Evolutionary conservation across 2,329 filamentous ascomycete species (phyloP), one percentile per base, ranked within the genome.

Genomic region (Monosporascus sp.): DNA sequence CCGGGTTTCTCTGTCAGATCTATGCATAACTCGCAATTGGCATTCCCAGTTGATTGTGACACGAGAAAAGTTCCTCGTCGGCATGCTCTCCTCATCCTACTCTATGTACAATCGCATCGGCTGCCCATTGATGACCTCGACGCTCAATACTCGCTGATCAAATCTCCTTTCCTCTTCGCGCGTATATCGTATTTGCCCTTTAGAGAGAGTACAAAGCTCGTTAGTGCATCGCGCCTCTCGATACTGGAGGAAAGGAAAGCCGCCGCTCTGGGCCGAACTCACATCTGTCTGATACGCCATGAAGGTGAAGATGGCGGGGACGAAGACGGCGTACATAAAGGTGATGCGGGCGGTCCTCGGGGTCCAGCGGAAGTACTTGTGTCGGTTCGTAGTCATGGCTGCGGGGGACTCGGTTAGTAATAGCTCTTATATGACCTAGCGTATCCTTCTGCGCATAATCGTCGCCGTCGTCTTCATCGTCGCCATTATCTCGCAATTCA

Each of bases 291-390:
- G 84, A 70, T 89, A 95, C 54, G 84, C 90, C 52, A 89, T 67
- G 67, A 85, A 85, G 47, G 85, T 85, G 60, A 96, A 64, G 53
- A 88, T 76, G 41, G 75, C 71, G 7, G 94, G 94, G 44, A 97
- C 81, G 51, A 86, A 75, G 37, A 85, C 75, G 54, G 88, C 81
- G 72, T 93, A 97, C 59, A 87, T 77, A 68, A 97, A 83, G 5
- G 87, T 85, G 65, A 97, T 72, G 75, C 83, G 84, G 31, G 90
- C 90, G 46, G 90, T 96, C 66, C 88, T 81, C 50, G 84, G 82
- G 37, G 88, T 97, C 90, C 90, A 97, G 72, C 90, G 83, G 82
- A 97, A 99, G 82, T 90, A 96, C 75, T 90, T 90, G 82, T 92
- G 87, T 61, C 94, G 88, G 77, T 89, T 90, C 66, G 82, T 78